Conservation (phyloP, 257 asterid species). For the Henckelia pumila region DNA sequence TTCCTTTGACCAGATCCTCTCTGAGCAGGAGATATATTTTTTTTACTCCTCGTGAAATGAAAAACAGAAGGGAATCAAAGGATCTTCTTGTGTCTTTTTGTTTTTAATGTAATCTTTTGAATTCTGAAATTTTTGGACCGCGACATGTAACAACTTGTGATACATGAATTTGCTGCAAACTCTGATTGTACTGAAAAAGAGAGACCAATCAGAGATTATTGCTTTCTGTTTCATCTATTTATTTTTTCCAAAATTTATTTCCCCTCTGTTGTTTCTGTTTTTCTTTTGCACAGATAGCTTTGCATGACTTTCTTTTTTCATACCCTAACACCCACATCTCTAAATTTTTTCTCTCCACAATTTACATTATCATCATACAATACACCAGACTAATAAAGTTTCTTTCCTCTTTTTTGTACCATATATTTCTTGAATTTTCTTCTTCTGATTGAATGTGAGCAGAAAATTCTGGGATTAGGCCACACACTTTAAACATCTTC, state of each 20-base stretch:
- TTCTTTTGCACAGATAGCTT: neutral
- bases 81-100: conserved; percentile 19
- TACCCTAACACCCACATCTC: neutral
- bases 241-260: neutral
- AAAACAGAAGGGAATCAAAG: conserved; percentile 11
- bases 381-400: neutral
- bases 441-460: conserved; percentile 23
- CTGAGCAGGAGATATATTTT: neutral
- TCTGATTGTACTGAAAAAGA: conserved; percentile 31
- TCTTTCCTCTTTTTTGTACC: neutral
- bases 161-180: conserved; percentile 36
- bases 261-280: conserved; percentile 14
- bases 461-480: conserved; percentile 70
- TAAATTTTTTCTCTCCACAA: no score
- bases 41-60: conserved; percentile 14
- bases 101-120: conserved; percentile 28
- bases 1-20: conserved; percentile 59
- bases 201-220: conserved; percentile 19
- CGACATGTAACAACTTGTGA: conserved; percentile 41
- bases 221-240: neutral
- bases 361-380: no score
- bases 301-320: neutral
- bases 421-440: neutral
- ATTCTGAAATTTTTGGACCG: conserved; percentile 43
- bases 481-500: conserved; percentile 81